Base-by-base conservation (phyloP, 2,329 filamentous ascomycete genomes). In the Aspergillus sp. region DNA sequence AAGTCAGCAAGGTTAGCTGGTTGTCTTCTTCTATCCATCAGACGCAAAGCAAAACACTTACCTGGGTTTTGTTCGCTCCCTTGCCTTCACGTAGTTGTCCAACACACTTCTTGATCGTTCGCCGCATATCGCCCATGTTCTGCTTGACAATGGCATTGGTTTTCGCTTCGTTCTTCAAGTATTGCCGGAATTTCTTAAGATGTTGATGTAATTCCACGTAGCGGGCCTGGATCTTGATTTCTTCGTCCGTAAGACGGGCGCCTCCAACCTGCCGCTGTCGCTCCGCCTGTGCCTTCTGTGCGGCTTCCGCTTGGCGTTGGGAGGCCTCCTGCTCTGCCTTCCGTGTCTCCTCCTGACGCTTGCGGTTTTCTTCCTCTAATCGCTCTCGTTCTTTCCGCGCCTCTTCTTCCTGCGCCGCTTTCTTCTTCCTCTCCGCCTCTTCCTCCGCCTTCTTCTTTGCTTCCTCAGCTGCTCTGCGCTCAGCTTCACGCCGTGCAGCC, bases 21-120 rank as follows among this genome's bases (percentile, higher is more conserved):
- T 11, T 36, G 32, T 23, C 39, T 44, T 49, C 49, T 57, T 17
- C 19, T 15, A 36, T 13, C 11, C 11, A 56, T 32, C 58, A 3
- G n/a, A 25, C 15, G 8, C 52, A 15, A 27, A 59, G n/a, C 10
- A 52, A 17, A 8, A 39, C 21, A 41, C 80, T 67, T 77, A 88
- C 85, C 65, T 84, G 83, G 62, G 75, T 70, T 54, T 77, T 82
- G 68, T 92, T 92, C 21, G 82, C 83, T 10, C 83, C 84, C 66
- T 84, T 88, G 59, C 85, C 88, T 41, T 83, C 83, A 1, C 87
- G 89, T 27, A 78, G 64, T 71, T 95, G 90, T 6, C 91, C 91
- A 57, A 94, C 83, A 17, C 84, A 87, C 68, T 88, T 90, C 41
- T 85, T 84, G 56, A 95, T 87, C 44, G 88, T 84, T 60, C 91